Conservation (phyloP, 2,329 filamentous ascomycete genomes). For the Alternaria sp. region DNA sequence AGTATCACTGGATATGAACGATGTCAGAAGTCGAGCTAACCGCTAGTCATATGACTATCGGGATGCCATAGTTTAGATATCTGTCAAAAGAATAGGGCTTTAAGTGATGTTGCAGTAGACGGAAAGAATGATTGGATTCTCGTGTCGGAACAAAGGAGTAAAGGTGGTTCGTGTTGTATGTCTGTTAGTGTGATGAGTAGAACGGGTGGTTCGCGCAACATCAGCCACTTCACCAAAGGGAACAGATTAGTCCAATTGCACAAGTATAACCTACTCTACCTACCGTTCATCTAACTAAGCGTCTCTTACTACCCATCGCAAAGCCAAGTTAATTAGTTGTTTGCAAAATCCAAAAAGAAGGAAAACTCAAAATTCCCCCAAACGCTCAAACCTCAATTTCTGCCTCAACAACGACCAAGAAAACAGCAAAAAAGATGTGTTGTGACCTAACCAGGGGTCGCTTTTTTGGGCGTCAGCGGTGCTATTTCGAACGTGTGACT, state of each 20-base stretch:
- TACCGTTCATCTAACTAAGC: rapidly evolving
- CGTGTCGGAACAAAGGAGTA: background rate
- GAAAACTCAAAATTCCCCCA: background rate
- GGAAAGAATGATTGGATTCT: rapidly evolving
- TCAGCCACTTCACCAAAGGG: background rate
- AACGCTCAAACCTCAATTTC: background rate
- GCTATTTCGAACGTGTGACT: slow-evolving; percentile 9
- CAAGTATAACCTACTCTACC: background rate
- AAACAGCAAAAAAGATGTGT: slow-evolving; percentile 11
- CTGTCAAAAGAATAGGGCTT: background rate
- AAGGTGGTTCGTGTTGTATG: background rate
- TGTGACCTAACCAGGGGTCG: slow-evolving; percentile 35
- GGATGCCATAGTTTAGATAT: background rate
- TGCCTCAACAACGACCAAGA: background rate
- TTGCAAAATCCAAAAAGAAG: background rate
- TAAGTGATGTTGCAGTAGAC: background rate
- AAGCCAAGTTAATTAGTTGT: rapidly evolving
- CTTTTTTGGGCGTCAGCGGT: slow-evolving; percentile 6
- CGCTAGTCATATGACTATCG: background rate
- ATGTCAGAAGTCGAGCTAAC: background rate
- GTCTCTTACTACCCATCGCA: background rate
- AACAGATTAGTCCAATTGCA: background rate
- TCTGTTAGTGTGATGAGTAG: background rate
- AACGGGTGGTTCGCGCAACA: background rate
- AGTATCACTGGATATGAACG: background rate